A percentile compares a stretch with the other conserved stretches of the same genome.
Evolutionary conservation across 306 rosid genomes (phyloP).

Genomic region (Sphenostylis stenocarpa): DNA sequence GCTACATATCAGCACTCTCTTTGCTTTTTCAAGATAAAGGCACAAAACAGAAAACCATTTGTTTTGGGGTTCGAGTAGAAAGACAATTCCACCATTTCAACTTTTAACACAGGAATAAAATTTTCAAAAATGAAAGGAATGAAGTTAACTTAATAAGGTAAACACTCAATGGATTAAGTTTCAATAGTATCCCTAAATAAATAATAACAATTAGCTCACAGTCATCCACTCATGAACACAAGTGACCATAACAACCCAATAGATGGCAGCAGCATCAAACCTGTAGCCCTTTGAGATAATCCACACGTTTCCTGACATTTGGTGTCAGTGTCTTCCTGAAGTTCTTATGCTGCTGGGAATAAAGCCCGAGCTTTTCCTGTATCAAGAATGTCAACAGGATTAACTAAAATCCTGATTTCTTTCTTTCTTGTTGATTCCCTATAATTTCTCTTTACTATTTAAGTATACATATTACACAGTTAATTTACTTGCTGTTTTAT

Average conservation of each 20-base stretch:
- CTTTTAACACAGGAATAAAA: background rate
- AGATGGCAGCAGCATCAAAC: slow-evolving; percentile 31
- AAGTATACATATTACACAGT: too few relatives aligned
- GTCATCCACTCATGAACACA: background rate
- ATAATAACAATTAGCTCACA: background rate
- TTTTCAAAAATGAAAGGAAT: background rate
- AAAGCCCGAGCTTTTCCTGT: slow-evolving; percentile 48
- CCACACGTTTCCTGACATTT: slow-evolving; percentile 46
- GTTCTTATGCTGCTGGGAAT: slow-evolving; percentile 39
- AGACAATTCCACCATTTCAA: background rate
- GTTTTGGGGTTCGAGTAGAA: background rate
- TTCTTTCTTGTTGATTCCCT: too few relatives aligned
- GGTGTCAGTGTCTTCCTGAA: slow-evolving; percentile 44
- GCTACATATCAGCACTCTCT: background rate
- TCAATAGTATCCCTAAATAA: too few relatives aligned
- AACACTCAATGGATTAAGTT: background rate
- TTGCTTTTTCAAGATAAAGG: background rate
- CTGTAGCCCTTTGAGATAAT: slow-evolving; percentile 49
- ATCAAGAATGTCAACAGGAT: background rate
- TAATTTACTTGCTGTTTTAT: too few relatives aligned
- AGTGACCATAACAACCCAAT: too few relatives aligned
- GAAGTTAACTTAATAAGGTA: background rate
- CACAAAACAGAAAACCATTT: background rate
- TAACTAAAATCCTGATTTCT: too few relatives aligned
- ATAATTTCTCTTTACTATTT: too few relatives aligned